phyloP scores from a whole-genome alignment of 306 rosid genomes.

The Casuarina equisetifolia region DNA sequence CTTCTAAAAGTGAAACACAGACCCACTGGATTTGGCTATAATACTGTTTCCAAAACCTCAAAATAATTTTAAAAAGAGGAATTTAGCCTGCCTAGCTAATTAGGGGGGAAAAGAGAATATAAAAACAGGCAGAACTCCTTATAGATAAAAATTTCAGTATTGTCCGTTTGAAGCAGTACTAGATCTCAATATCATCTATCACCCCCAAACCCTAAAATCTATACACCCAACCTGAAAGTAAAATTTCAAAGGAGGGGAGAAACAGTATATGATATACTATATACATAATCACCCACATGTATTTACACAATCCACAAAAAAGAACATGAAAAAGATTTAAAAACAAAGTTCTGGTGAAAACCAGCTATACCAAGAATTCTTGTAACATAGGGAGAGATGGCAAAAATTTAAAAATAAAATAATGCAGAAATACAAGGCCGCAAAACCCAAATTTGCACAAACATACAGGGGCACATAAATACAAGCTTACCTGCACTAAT shows the following conservation, averaged over 20 bases:
- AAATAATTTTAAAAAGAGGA: not conserved
- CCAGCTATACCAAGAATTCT: not conserved
- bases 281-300: not conserved
- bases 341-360: not conserved
- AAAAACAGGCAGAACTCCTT: not conserved
- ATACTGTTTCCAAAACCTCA: not conserved
- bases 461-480: not conserved
- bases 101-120: not conserved
- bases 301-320: not conserved
- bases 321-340: not conserved
- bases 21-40: not conserved
- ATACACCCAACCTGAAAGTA: not conserved
- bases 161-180: not conserved
- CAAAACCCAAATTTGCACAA: not conserved
- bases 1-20: constrained; percentile 8
- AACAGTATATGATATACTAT: not conserved
- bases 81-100: not conserved
- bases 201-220: not conserved
- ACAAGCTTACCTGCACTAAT: constrained; percentile 69
- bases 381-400: not conserved
- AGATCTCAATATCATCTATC: not conserved
- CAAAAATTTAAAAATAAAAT: not conserved
- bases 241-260: not conserved
- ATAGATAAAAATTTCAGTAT: not conserved
- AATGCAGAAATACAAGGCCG: not conserved